A percentile compares a stretch with the other conserved stretches of the same genome.
Evolutionary conservation across 2,329 filamentous ascomycete species (phyloP).

Genomic region (Exophiala spinifera): DNA sequence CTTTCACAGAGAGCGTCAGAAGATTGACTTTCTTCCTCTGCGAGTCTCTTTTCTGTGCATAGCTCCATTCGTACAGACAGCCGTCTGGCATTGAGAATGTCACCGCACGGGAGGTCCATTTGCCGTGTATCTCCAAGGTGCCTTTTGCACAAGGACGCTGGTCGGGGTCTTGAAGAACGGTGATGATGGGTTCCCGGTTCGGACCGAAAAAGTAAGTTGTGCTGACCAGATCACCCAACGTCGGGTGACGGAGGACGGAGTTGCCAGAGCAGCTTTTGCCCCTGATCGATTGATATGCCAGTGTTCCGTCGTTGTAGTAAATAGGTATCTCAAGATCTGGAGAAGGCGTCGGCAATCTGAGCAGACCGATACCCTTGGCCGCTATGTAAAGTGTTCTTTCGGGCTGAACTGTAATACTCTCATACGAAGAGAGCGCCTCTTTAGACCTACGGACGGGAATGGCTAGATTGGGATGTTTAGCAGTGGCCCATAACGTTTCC

Average conservation of each 20-base stretch:
- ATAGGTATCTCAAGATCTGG: conserved; percentile 38
- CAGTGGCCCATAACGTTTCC: neutral
- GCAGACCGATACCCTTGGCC: conserved; percentile 31
- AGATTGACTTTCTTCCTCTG: conserved; percentile 32
- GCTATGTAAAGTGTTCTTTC: conserved; percentile 27
- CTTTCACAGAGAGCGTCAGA: conserved; percentile 29
- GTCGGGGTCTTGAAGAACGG: conserved; percentile 30
- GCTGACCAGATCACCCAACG: conserved; percentile 40
- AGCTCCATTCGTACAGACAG: conserved; percentile 54
- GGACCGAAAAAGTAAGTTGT: conserved; percentile 60
- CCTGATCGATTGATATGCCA: conserved; percentile 54
- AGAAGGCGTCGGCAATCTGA: conserved; percentile 38
- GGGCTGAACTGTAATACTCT: conserved; percentile 5
- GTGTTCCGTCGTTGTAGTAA: conserved; percentile 35
- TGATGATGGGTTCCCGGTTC: conserved; percentile 50
- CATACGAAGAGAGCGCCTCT: neutral
- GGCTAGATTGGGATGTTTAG: conserved; percentile 4
- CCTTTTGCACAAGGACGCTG: conserved; percentile 29
- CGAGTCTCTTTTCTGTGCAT: conserved; percentile 45
- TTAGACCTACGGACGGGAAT: conserved; percentile 1
- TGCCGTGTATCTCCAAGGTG: conserved; percentile 37
- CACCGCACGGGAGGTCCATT: conserved; percentile 48
- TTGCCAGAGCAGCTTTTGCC: conserved; percentile 48
- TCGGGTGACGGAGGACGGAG: conserved; percentile 46
- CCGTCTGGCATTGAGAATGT: conserved; percentile 50